Conservation (phyloP, 169 alveolate species). For the Eimeria acervulina region DNA sequence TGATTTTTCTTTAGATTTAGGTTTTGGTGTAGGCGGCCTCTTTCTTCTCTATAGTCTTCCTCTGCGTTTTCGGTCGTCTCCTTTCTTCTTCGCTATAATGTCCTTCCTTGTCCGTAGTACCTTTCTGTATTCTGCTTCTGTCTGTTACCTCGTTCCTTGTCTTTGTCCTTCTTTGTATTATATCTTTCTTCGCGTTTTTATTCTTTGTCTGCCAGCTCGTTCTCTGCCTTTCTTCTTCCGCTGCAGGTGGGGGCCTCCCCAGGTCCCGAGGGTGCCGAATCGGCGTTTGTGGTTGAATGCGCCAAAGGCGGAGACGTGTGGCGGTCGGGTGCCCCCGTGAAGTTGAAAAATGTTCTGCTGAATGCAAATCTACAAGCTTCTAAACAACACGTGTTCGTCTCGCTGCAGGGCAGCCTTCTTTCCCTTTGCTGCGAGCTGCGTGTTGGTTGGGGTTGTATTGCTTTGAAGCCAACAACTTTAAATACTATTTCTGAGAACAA, state of each 20-base stretch:
- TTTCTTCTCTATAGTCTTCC: not conserved
- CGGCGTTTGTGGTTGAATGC: constrained; percentile 58
- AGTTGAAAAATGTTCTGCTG: not conserved
- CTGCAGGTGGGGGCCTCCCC: constrained; percentile 71
- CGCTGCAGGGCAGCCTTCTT: not conserved
- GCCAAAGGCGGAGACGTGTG: constrained; percentile 25
- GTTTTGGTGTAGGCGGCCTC: too few relatives aligned
- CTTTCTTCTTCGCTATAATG: not conserved
- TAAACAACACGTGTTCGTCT: constrained; percentile 48
- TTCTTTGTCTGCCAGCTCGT: too few relatives aligned
- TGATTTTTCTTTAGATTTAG: not conserved
- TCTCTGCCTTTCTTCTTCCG: not conserved
- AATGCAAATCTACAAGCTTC: constrained; percentile 63
- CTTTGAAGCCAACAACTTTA: too few relatives aligned
- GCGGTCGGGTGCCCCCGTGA: constrained; percentile 38
- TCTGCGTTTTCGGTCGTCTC: not conserved
- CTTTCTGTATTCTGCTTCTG: not conserved
- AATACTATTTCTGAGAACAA: too few relatives aligned
- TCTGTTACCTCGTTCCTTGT: too few relatives aligned
- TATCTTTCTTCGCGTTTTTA: too few relatives aligned
- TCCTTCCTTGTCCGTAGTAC: not conserved
- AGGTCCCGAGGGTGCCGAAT: not conserved
- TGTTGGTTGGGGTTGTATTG: too few relatives aligned
- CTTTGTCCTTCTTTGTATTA: not conserved
- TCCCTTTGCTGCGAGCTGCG: too few relatives aligned